A percentile compares a stretch with the other conserved stretches of the same genome.
These are phyloP conservation scores for Hanseniaspora thailandica DNA, from an alignment of 805 yeast species.

Conservation along the genomic window DNA sequence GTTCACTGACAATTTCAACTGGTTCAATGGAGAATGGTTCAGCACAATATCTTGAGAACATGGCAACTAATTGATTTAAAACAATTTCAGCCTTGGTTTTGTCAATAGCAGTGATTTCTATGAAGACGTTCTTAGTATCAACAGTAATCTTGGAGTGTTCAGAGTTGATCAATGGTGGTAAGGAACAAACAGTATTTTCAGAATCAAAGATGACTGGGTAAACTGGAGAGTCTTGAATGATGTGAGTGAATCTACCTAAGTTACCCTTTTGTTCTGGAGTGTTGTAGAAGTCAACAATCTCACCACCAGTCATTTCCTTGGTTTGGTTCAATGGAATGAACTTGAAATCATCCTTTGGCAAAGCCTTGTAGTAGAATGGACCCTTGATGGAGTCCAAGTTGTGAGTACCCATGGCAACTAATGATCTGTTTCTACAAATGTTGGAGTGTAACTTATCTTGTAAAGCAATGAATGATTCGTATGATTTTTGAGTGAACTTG, in stretches of 20 bases:
- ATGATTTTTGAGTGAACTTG: slow-evolving; percentile 67
- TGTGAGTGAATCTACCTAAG: slow-evolving; percentile 75
- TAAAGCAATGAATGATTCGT: slow-evolving; percentile 86
- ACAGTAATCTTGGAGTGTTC: slow-evolving; percentile 78
- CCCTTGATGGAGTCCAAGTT: slow-evolving; percentile 70
- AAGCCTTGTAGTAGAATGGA: slow-evolving; percentile 80
- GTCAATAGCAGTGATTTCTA: slow-evolving; percentile 92
- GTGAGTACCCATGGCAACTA: slow-evolving; percentile 98
- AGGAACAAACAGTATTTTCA: slow-evolving; percentile 64
- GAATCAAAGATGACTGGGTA: slow-evolving; percentile 83
- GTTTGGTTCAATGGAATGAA: slow-evolving; percentile 68
- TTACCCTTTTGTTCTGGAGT: slow-evolving; percentile 67
- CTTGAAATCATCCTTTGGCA: slow-evolving; percentile 62
- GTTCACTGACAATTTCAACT: slow-evolving; percentile 69
- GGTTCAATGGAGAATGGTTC: slow-evolving; percentile 84
- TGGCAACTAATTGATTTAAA: slow-evolving; percentile 80
- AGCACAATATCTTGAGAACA: slow-evolving; percentile 82
- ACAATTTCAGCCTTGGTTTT: slow-evolving; percentile 89
- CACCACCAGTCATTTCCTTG: slow-evolving; percentile 57
- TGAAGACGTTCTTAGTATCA: slow-evolving; percentile 75
- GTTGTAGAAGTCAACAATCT: slow-evolving; percentile 73
- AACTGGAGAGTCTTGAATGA: slow-evolving; percentile 77
- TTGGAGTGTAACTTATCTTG: slow-evolving; percentile 95
- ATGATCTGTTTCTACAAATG: slow-evolving; percentile 90
- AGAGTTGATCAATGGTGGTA: slow-evolving; percentile 96